These are phyloP conservation scores for Amylocystis lapponica DNA, from an alignment of 768 basidiomycete genomes.

Conservation along the genomic window DNA sequence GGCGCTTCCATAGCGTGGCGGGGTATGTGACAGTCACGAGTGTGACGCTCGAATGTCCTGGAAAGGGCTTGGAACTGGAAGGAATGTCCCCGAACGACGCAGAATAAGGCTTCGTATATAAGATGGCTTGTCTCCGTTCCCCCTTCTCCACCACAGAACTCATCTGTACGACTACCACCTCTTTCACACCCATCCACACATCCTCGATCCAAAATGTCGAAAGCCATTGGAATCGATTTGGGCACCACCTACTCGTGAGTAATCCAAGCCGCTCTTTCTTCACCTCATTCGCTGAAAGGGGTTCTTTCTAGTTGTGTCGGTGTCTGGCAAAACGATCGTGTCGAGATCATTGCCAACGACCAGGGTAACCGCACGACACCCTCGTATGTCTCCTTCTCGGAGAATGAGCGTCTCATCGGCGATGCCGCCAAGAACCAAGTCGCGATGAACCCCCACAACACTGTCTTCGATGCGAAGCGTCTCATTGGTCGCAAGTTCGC, in stretches of 20 bases:
- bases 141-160: constrained; percentile 13
- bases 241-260: constrained; percentile 91
- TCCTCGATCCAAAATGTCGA: constrained; percentile 24
- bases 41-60: constrained; percentile 14
- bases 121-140: constrained; percentile 7
- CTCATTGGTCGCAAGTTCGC: constrained; percentile 91
- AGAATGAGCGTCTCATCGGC: constrained; percentile 94
- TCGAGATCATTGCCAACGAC: constrained; percentile 96
- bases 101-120: constrained; percentile 20
- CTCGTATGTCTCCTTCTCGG: constrained; percentile 93
- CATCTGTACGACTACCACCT: constrained; percentile 10
- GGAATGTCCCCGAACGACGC: constrained; percentile 22
- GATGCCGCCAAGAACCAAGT: constrained; percentile 99
- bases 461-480: constrained; percentile 98
- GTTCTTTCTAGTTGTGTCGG: constrained; percentile 76
- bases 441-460: constrained; percentile 97
- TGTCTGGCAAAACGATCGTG: constrained; percentile 99
- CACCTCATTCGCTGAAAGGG: constrained; percentile 3
- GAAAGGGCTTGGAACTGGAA: constrained; percentile 15
- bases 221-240: constrained; percentile 88
- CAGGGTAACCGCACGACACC: constrained; percentile 95
- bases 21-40: constrained; percentile 9
- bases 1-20: not conserved
- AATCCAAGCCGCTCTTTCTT: constrained; percentile 2
- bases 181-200: constrained; percentile 5